Percentiles rank a stretch among this genome's conserved stretches.
These are phyloP conservation scores for Naganishia liquefaciens DNA, from an alignment of 1,284 basidiomycete genomes.

Conservation along the genomic window DNA sequence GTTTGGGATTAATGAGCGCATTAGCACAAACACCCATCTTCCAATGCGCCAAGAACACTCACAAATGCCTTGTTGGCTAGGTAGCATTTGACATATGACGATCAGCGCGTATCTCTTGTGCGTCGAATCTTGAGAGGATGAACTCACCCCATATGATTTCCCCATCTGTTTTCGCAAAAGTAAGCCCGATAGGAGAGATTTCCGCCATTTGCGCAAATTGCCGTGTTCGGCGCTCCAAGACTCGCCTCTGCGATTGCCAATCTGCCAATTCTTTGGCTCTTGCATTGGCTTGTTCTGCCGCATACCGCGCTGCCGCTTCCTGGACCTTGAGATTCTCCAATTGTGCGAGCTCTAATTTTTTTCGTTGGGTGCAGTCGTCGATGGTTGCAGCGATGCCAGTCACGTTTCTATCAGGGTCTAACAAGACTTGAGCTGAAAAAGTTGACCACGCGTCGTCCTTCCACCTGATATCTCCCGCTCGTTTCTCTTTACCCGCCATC, in stretches of 20 bases:
- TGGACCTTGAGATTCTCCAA: slow-evolving; percentile 13
- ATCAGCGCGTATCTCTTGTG: neutral
- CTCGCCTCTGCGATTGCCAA: slow-evolving; percentile 10
- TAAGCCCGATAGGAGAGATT: slow-evolving; percentile 27
- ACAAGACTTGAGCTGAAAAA: slow-evolving; percentile 22
- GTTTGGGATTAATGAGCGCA: neutral
- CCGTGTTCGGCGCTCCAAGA: slow-evolving; percentile 20
- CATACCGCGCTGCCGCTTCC: slow-evolving; percentile 4
- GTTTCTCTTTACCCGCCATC: slow-evolving; percentile 5
- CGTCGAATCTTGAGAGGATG: neutral
- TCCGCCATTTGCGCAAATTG: slow-evolving; percentile 33
- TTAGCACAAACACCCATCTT: neutral
- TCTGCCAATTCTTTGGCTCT: slow-evolving; percentile 26
- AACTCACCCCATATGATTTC: slow-evolving; percentile 26
- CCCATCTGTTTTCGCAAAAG: slow-evolving; percentile 16
- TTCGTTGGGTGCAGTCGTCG: slow-evolving; percentile 27
- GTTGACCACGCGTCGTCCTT: slow-evolving; percentile 26
- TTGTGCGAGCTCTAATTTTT: slow-evolving; percentile 22
- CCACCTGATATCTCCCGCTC: slow-evolving; percentile 28
- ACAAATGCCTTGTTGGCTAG: slow-evolving; percentile 25
- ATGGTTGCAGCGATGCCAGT: slow-evolving; percentile 16
- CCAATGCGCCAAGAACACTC: neutral
- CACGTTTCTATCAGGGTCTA: slow-evolving; percentile 26
- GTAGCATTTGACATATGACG: neutral
- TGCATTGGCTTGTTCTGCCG: slow-evolving; percentile 18